phyloP scores from a whole-genome alignment of 345 rosid genomes.

The Rhodamnia rubescens region DNA sequence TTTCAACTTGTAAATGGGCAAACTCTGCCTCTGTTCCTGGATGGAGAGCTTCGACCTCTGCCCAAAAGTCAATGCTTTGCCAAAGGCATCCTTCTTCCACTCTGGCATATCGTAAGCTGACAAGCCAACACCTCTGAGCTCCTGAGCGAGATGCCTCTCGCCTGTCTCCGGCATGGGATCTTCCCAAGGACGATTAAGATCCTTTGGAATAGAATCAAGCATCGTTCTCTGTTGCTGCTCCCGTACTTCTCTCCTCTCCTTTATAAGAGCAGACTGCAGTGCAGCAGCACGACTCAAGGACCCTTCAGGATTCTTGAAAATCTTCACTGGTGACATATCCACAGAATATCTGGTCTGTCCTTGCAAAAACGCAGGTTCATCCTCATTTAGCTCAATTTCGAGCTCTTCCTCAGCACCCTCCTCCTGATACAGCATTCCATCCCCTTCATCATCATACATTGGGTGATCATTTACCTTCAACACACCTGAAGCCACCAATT shows the following conservation, averaged over 20 bases:
- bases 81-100: slow-evolving; percentile 93
- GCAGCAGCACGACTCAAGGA: slow-evolving; percentile 92
- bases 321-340: slow-evolving; percentile 87
- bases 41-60: slow-evolving; percentile 80
- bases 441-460: slow-evolving; percentile 75
- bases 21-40: slow-evolving; percentile 82
- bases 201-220: slow-evolving; percentile 93
- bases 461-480: slow-evolving; percentile 51
- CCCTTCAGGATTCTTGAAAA: slow-evolving; percentile 88
- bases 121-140: slow-evolving; percentile 80
- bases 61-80: slow-evolving; percentile 68
- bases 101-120: slow-evolving; percentile 89
- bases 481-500: slow-evolving; percentile 85
- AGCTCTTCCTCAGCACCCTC: slow-evolving; percentile 90
- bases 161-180: slow-evolving; percentile 92
- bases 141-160: slow-evolving; percentile 89
- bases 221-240: slow-evolving; percentile 84
- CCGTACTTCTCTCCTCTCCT: slow-evolving; percentile 72
- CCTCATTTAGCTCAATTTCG: slow-evolving; percentile 88
- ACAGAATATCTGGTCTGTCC: slow-evolving; percentile 65
- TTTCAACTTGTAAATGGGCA: slow-evolving; percentile 85
- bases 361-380: slow-evolving; percentile 74
- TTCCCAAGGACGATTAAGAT: slow-evolving; percentile 98
- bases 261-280: slow-evolving; percentile 80
- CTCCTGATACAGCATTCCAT: slow-evolving; percentile 69